Percentiles rank a stretch among this genome's conserved stretches.
phyloP scores from a whole-genome alignment of 2,329 filamentous ascomycete genomes.

The Alternaria sp. region DNA sequence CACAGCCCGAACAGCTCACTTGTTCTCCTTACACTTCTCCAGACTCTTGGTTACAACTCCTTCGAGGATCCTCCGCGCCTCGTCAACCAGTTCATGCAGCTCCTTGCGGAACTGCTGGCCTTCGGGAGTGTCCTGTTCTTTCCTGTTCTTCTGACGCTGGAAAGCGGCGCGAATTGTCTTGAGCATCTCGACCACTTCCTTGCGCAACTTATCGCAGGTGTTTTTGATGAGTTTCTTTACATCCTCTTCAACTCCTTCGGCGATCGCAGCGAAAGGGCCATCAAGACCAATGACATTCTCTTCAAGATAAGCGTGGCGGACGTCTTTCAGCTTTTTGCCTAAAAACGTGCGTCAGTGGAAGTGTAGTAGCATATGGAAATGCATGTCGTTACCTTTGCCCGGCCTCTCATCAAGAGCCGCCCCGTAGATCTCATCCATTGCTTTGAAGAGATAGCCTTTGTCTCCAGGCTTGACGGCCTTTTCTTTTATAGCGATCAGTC shows the following conservation, averaged over 20 bases:
- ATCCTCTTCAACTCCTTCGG: background rate
- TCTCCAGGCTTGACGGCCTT: background rate
- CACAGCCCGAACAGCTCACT: background rate
- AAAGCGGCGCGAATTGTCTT: constrained; percentile 8
- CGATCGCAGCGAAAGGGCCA: constrained; percentile 3
- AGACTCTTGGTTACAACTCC: constrained; percentile 10
- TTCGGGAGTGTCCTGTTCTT: constrained; percentile 15
- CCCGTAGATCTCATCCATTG: constrained; percentile 22
- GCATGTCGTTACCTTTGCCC: background rate
- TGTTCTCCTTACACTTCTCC: constrained; percentile 17
- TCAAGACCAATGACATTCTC: background rate
- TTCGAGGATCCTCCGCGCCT: constrained; percentile 13
- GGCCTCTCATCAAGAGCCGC: constrained; percentile 1
- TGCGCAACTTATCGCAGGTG: background rate
- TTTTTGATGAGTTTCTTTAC: background rate
- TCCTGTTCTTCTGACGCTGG: constrained; percentile 9
- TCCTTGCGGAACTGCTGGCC: constrained; percentile 16
- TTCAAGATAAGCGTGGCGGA: constrained; percentile 15
- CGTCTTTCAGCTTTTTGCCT: constrained; percentile 13
- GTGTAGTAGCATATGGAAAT: background rate
- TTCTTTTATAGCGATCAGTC: background rate
- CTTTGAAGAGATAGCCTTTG: constrained; percentile 19
- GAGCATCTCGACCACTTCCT: constrained; percentile 6
- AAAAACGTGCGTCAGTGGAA: background rate
- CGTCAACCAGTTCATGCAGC: constrained; percentile 11